Base-by-base conservation (phyloP, 768 basidiomycete genomes). In the Boletus vermiculosoides region DNA sequence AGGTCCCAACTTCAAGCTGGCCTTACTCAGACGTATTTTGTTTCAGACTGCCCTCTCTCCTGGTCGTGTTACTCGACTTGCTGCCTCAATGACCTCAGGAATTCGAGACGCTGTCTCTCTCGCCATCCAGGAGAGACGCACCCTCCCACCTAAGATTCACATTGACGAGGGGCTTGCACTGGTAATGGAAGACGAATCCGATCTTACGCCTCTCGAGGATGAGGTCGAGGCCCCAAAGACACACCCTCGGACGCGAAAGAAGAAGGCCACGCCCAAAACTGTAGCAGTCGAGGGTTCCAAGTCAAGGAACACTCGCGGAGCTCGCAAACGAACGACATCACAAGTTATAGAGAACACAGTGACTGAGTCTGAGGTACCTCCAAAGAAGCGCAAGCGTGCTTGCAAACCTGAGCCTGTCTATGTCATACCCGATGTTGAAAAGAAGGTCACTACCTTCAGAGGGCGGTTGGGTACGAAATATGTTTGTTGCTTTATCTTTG, bases 341-440 rank as follows among this genome's bases (percentile, higher is more conserved):
- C 59, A 66, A 8, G 44, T 23, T 12, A 49, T 52, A 22, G 67
- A 66, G n/a, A 54, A 50, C 22, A 12, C 45, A 13, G 45, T 10
- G 15, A 45, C 54, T 37, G 53, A 44, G 8, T 33, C 46, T 0
- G 66, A 58, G 30, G 49, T 46, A 5, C 56, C 51, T 9, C 45
- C 55, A n/a, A 70, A 70, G 57, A 76, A 70, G 45, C 64, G 68
- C 20, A 66, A 56, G 52, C 74, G 66, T 49, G 60, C 57, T 62
- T 60, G 66, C 54, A 78, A 74, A 57, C 65, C 68, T n/a, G 80
- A 83, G 45, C 81, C 82, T 1, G 73, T 82, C 13, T 90, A 88
- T 63, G 71, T 82, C 49, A 92, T 94, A 52, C 85, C 88, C 1
- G 84, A 86, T 50, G 87, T 92, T 0, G 80, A 85, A 68, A 76